Percentiles rank a stretch among this genome's conserved stretches.
Conservation (phyloP, 768 basidiomycete genomes). For the Lactarius hatsudake region DNA sequence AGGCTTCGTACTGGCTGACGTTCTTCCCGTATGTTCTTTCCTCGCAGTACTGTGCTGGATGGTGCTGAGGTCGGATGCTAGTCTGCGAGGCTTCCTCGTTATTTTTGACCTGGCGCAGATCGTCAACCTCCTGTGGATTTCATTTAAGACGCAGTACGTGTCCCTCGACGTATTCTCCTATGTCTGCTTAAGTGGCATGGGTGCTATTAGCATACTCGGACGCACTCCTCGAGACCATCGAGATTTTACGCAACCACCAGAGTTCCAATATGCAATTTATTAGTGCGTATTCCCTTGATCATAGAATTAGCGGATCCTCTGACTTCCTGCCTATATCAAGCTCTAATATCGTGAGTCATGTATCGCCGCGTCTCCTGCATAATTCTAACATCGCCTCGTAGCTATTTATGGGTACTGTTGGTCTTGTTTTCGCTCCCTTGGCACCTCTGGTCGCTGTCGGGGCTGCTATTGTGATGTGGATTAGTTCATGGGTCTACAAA, state of each 20-base stretch:
- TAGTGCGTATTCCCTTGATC: conserved; percentile 51
- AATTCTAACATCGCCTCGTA: conserved; percentile 32
- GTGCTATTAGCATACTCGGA: conserved; percentile 60
- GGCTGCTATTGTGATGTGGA: conserved; percentile 84
- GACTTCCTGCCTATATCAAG: conserved; percentile 32
- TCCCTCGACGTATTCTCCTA: neutral
- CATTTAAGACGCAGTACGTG: conserved; percentile 76
- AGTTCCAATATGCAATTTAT: conserved; percentile 85
- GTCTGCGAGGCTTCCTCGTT: conserved; percentile 89
- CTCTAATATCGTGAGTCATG: conserved; percentile 53
- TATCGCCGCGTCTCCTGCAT: conserved; percentile 19
- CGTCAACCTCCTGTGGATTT: conserved; percentile 81
- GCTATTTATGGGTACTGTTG: conserved; percentile 93
- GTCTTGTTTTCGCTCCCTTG: conserved; percentile 88
- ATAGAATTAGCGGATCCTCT: neutral
- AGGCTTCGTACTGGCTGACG: conserved; percentile 89
- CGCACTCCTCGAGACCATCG: conserved; percentile 87
- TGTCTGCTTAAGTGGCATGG: conserved; percentile 14
- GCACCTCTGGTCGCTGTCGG: conserved; percentile 87
- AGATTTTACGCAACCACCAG: conserved; percentile 86
- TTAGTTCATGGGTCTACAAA: conserved; percentile 86
- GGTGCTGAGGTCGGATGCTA: conserved; percentile 32
- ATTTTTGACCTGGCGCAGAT: conserved; percentile 96
- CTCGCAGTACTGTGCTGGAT: neutral
- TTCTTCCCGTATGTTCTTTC: conserved; percentile 77